Percentiles rank a stretch among this genome's conserved stretches.
These are phyloP conservation scores for Russula olivacea DNA, from an alignment of 768 basidiomycete species.

Conservation along the genomic window DNA sequence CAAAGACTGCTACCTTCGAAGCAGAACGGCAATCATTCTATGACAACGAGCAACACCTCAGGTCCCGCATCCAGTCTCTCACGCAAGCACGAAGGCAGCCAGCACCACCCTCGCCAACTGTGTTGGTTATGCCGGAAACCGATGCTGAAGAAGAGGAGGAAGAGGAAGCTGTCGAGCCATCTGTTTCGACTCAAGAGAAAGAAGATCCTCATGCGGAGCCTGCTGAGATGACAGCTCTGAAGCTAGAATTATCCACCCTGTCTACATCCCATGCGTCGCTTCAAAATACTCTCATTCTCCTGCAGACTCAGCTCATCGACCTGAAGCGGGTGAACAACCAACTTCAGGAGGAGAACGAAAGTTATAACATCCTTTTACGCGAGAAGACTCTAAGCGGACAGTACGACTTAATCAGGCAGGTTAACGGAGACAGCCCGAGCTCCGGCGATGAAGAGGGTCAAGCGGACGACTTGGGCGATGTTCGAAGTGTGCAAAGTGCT, in stretches of 20 bases:
- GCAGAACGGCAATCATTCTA: slow-evolving; percentile 89
- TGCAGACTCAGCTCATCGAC: slow-evolving; percentile 81
- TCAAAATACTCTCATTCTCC: slow-evolving; percentile 75
- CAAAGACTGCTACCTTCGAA: slow-evolving; percentile 79
- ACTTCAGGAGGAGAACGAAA: slow-evolving; percentile 93
- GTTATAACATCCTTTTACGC: slow-evolving; percentile 87
- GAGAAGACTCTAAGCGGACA: slow-evolving; percentile 90
- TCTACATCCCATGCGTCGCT: slow-evolving; percentile 80
- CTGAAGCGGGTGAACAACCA: slow-evolving; percentile 83
- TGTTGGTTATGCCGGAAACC: slow-evolving; percentile 30
- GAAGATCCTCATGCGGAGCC: slow-evolving; percentile 68
- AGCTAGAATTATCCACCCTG: slow-evolving; percentile 78
- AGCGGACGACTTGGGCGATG: slow-evolving; percentile 29
- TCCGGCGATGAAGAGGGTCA: slow-evolving; percentile 25
- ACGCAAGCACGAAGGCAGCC: slow-evolving; percentile 56
- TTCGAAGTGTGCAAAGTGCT: slow-evolving; percentile 46
- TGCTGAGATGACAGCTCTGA: slow-evolving; percentile 82
- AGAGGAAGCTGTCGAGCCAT: slow-evolving; percentile 31
- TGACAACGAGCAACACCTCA: slow-evolving; percentile 90
- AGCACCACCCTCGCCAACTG: slow-evolving; percentile 30
- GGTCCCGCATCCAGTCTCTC: slow-evolving; percentile 81
- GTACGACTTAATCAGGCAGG: slow-evolving; percentile 69
- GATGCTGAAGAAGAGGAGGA: slow-evolving; percentile 40
- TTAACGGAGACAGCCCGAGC: slow-evolving; percentile 39
- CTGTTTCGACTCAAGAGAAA: slow-evolving; percentile 40